These are phyloP conservation scores for Draba incana DNA, from an alignment of 345 rosid genomes.

Conservation along the genomic window DNA sequence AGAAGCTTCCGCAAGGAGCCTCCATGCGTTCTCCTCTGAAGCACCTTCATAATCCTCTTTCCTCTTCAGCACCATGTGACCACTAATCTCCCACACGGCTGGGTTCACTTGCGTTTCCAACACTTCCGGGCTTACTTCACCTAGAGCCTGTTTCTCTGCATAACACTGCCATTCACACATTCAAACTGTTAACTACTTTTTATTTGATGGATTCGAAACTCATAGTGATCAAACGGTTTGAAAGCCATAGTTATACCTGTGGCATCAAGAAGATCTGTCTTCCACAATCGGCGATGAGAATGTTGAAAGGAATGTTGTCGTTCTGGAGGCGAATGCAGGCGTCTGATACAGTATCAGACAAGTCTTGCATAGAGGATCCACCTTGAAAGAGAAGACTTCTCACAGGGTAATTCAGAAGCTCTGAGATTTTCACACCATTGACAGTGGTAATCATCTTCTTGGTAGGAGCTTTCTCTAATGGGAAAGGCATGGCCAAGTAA, in stretches of 20 bases:
- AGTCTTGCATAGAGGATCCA: slow-evolving; percentile 63
- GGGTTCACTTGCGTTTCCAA: slow-evolving; percentile 98
- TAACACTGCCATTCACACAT: slow-evolving; percentile 61
- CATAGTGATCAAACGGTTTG: not conserved
- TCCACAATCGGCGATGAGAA: slow-evolving; percentile 85
- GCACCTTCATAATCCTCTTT: slow-evolving; percentile 90
- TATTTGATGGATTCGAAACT: not conserved
- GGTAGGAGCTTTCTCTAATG: slow-evolving; percentile 83
- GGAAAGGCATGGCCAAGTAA: slow-evolving; percentile 82
- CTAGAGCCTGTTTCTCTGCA: slow-evolving; percentile 98
- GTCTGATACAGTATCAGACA: slow-evolving; percentile 68
- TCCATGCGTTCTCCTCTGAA: slow-evolving; percentile 90
- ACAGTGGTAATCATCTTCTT: slow-evolving; percentile 56
- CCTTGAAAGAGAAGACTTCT: slow-evolving; percentile 89
- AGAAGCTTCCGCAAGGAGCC: slow-evolving; percentile 92
- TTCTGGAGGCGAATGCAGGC: slow-evolving; percentile 89
- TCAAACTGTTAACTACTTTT: slow-evolving; percentile 9
- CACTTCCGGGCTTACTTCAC: slow-evolving; percentile 86
- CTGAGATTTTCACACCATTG: slow-evolving; percentile 66
- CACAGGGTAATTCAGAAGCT: slow-evolving; percentile 80
- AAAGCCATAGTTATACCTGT: slow-evolving; percentile 59
- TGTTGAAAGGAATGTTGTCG: slow-evolving; percentile 90
- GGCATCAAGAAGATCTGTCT: slow-evolving; percentile 81
- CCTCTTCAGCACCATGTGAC: slow-evolving; percentile 96
- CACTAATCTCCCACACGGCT: slow-evolving; percentile 99